Evolutionary conservation across 306 rosid species (phyloP).

Genomic region (Sicyos edulis): DNA sequence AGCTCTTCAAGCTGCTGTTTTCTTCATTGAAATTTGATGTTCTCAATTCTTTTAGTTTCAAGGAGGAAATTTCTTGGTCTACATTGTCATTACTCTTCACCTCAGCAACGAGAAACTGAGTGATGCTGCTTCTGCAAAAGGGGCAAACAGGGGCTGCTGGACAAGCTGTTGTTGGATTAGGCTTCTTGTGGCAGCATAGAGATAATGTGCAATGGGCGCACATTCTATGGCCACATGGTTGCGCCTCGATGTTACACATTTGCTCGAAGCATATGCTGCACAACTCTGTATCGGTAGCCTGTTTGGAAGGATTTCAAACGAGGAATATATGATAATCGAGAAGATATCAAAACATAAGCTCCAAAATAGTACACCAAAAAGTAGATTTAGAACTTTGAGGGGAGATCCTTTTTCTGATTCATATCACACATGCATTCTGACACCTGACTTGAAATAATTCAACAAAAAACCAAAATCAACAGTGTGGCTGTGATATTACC

Average conservation of each 20-base stretch:
- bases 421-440: background rate
- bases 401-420: background rate
- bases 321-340: background rate
- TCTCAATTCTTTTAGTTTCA: conserved; percentile 59
- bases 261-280: conserved; percentile 93
- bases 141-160: conserved; percentile 64
- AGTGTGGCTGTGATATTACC: conserved; percentile 33
- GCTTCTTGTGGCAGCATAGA: conserved; percentile 87
- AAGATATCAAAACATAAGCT: background rate
- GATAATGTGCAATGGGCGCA: conserved; percentile 80
- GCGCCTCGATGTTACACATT: conserved; percentile 72
- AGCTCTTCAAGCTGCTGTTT: conserved; percentile 76
- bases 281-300: conserved; percentile 57
- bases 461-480: conserved; percentile 1
- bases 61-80: conserved; percentile 47
- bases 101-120: conserved; percentile 55
- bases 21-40: conserved; percentile 78
- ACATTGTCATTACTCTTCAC: conserved; percentile 32
- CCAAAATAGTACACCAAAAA: background rate
- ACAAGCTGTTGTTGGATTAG: conserved; percentile 45
- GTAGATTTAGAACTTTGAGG: background rate
- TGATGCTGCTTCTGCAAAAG: conserved; percentile 66
- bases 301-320: background rate
- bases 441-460: background rate
- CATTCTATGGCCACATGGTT: conserved; percentile 87